Evolutionary conservation across 441 rosid species (phyloP), one percentile per base, ranked within the genome.

Genomic region (Flueggea neowawraea): DNA sequence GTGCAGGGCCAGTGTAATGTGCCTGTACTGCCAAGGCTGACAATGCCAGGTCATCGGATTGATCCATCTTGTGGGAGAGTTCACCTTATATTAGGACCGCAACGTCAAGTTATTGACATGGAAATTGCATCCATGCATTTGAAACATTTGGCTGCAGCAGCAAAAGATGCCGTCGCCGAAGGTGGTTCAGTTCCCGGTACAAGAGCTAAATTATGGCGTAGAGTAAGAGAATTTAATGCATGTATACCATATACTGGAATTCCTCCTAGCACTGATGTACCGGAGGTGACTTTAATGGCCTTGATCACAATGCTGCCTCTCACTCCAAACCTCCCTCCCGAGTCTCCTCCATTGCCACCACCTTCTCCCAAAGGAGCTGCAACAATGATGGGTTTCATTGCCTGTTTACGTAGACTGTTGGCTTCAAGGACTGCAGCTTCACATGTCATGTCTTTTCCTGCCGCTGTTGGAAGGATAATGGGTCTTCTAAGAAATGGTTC

Each of bases 311-410:
- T 95, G 97, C 96, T 95, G 71, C 99, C 99, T 54, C 78, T 98
- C 60, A 78, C 94, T 62, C 96, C 96, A 60, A 89, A 81, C 80
- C 88, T 89, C 70, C 97, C 98, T 72, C 91, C 94, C 31, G 98
- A 95, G 59, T 83, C 96, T 63, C 95, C 90, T 68, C 98, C 99
- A 48, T 78, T 90, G 78, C 99, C 98, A 13, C 80, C 99, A 15
- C 98, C 99, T 70, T 95, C 99, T 11, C 94, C 99, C 44, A 95
- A 95, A 80, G 99, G 98, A 66, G 98, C 98, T 68, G 98, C 98
- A 63, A 92, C 99, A 41, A 93, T 95, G 63, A 90, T 90, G 85
- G 99, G 99, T 50, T 95, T 95, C 67, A 76, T 95, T 76, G 86
- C 99, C 45, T 95, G 99, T 80, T 82, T 95, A 72, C 97, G 88